Evolutionary conservation across 2,329 filamentous ascomycete genomes (phyloP).

Genomic region (Drechmeria coniospora): DNA sequence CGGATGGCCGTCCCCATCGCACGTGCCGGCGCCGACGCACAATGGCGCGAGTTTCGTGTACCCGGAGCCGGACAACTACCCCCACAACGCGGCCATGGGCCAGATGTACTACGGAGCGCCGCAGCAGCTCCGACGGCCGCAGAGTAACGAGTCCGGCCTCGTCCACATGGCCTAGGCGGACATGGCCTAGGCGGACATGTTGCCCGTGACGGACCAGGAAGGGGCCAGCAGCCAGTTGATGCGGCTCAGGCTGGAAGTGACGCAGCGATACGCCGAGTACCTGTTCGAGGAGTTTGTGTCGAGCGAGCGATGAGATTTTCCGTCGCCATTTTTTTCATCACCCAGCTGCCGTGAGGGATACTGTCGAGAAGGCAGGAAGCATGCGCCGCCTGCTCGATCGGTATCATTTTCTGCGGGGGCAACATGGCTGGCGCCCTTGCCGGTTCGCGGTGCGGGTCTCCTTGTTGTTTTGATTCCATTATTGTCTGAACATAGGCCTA

Average conservation of each 20-base stretch:
- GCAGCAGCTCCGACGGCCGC: constrained; percentile 50
- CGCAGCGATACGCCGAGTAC: constrained; percentile 11
- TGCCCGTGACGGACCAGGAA: constrained; percentile 2
- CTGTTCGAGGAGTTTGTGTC: constrained; percentile 1
- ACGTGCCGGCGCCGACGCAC: constrained; percentile 57
- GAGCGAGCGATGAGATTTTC: neutral
- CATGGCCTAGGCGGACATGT: constrained; percentile 14
- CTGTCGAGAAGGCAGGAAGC: no score
- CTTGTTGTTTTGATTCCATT: no score
- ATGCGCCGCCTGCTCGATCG: no score
- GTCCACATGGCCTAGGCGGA: constrained; percentile 23
- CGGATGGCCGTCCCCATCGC: constrained; percentile 77
- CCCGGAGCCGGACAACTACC: constrained; percentile 64
- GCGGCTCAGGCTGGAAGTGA: constrained; percentile 1
- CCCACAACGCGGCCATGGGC: constrained; percentile 40
- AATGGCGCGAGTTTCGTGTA: constrained; percentile 57
- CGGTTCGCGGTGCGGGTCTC: no score
- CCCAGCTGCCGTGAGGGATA: no score
- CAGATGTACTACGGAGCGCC: constrained; percentile 61
- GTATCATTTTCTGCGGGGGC: no score
- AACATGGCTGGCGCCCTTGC: no score
- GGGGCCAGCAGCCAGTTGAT: constrained; percentile 1
- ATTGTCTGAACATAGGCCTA: no score
- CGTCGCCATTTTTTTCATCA: neutral
- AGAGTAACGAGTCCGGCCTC: constrained; percentile 53